Evolutionary conservation across 768 basidiomycete species (phyloP).

Genomic region (Brasilioporus rufonigricans): DNA sequence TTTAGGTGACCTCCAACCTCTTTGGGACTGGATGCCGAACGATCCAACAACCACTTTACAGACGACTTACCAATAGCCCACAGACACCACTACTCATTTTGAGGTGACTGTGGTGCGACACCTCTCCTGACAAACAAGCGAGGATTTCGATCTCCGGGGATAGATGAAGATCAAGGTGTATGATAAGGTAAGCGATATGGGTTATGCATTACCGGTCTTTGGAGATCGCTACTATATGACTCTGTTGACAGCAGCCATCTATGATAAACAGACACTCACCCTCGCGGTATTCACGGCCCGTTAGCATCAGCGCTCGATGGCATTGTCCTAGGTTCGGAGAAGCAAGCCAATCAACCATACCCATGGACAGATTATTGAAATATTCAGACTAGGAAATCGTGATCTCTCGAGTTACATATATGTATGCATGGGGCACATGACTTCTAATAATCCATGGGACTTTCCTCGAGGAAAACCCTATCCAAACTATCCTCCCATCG

Average conservation of each 20-base stretch:
- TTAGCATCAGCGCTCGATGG: not conserved
- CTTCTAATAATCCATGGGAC: not conserved
- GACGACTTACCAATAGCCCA: not conserved
- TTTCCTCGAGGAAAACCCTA: not conserved
- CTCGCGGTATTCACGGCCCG: not conserved
- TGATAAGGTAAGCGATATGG: not conserved
- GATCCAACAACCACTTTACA: not conserved
- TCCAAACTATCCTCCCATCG: not conserved
- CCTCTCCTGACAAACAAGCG: not conserved
- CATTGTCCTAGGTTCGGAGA: not conserved
- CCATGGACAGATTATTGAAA: not conserved
- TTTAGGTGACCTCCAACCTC: not conserved
- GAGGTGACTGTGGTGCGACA: constrained; percentile 1
- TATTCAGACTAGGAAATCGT: not conserved
- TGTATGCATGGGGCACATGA: not conserved
- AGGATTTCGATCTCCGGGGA: not conserved
- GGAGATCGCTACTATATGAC: not conserved
- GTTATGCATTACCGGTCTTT: not conserved
- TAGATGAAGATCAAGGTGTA: not conserved
- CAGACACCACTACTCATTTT: not conserved
- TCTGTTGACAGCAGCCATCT: not conserved
- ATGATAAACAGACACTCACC: not conserved
- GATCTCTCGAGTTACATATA: not conserved
- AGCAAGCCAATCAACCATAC: not conserved
- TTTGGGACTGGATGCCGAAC: not conserved